Base-by-base conservation (phyloP, 176 grass and related monocot species). In the Cocos nucifera region DNA sequence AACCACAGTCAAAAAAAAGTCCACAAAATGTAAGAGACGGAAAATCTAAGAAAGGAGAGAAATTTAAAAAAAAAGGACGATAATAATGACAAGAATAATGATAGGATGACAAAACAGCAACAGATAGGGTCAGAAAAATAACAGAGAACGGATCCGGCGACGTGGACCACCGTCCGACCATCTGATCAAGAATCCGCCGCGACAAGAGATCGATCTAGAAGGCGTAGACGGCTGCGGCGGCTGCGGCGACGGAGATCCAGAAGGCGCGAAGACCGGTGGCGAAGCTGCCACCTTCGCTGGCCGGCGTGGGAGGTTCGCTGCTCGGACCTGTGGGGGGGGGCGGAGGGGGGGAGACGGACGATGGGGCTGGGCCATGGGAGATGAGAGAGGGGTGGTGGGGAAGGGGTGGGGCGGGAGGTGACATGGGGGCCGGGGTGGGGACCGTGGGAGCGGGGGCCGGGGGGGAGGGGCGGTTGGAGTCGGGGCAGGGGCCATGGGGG, bases 181-280 rank as follows among this genome's bases (percentile, higher is more conserved):
- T 67, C 51, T n/a, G 26, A 67, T 67, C 65, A 17, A 35, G 26
- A 49, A 57, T 39, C 52, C 14, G 30, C 66, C 52, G 53, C 18
- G 9, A 12, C 35, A 3, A 44, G 35, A 44, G 35, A 44, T 44
- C 10, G 23, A 69, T 44, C 66, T 69, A 69, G 27, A 69, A 17
- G 6, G 25, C 65, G 19, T 10, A 21, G 3, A 26, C 27, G 51
- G 18, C 19, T 5, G 27, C n/a, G 27, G 25, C 17, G 22, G 23
- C 26, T 2, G 12, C 35, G 0, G 35, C 17, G 3, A 44, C 53
- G 28, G 53, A 19, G 66, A 56, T 20, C 28, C 52, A 56, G 52
- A 17, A 23, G 53, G 19, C 51, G 14, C 10, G 35, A 10, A 44
- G 35, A 12, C 35, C 35, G 9, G 35, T 9, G 35, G 18, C 10